These are phyloP conservation scores for Aspergillus novofumigatus DNA, from an alignment of 2,329 filamentous ascomycete species.

Conservation along the genomic window DNA sequence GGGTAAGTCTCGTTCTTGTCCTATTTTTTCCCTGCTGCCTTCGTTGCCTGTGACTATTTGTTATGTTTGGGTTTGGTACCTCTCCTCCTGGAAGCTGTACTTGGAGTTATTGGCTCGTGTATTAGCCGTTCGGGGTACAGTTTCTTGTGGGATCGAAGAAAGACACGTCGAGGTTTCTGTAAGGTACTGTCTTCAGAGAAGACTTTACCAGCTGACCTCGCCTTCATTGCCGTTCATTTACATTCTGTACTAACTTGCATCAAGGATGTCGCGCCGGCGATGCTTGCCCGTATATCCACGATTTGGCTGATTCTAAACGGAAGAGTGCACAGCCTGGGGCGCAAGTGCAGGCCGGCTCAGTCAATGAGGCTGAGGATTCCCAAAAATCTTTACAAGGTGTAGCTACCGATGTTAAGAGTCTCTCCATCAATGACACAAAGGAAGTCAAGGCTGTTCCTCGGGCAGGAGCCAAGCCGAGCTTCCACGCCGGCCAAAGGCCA, in stretches of 20 bases:
- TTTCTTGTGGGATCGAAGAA: background rate
- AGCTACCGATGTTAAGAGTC: constrained; percentile 15
- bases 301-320: constrained; percentile 22
- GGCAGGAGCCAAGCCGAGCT: constrained; percentile 37
- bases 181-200: background rate
- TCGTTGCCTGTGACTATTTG: background rate
- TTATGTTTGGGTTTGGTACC: background rate
- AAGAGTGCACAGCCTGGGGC: constrained; percentile 14
- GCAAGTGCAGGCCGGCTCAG: constrained; percentile 10
- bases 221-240: background rate
- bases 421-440: constrained; percentile 19
- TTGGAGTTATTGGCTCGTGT: background rate
- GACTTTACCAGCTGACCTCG: background rate
- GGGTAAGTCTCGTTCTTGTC: constrained; percentile 13
- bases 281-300: constrained; percentile 50
- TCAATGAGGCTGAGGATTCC: constrained; percentile 3
- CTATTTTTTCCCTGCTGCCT: constrained; percentile 1
- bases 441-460: constrained; percentile 29
- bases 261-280: constrained; percentile 51
- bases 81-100: background rate
- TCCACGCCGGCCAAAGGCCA: constrained; percentile 54
- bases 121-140: background rate
- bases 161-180: background rate
- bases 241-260: constrained; percentile 17
- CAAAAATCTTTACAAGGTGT: constrained; percentile 7